These are phyloP conservation scores for Euphorbia celastroides DNA, from an alignment of 441 rosid species.

Conservation along the genomic window DNA sequence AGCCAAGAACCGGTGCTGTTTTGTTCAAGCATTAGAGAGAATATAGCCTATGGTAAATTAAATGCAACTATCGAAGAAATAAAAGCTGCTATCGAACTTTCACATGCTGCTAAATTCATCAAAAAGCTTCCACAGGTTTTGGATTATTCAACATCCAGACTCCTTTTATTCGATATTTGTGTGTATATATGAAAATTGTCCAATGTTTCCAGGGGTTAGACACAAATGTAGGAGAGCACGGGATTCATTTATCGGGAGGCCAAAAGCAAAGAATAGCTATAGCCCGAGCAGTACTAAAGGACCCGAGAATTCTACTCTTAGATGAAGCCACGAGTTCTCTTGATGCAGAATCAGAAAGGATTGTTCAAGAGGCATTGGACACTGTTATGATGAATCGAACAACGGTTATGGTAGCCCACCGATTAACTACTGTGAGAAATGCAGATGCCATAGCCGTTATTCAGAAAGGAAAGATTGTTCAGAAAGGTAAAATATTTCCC, in stretches of 20 bases:
- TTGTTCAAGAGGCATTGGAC: slow-evolving; percentile 70
- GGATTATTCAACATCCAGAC: no score
- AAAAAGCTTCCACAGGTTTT: slow-evolving; percentile 60
- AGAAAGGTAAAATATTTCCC: slow-evolving; percentile 38
- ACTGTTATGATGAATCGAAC: slow-evolving; percentile 59
- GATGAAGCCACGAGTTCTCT: slow-evolving; percentile 74
- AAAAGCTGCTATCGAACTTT: slow-evolving; percentile 48
- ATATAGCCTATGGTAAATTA: slow-evolving; percentile 57
- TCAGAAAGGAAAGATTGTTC: slow-evolving; percentile 53
- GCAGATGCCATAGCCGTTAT: slow-evolving; percentile 55
- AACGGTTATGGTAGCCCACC: slow-evolving; percentile 61
- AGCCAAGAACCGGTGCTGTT: slow-evolving; percentile 73
- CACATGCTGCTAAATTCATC: slow-evolving; percentile 60
- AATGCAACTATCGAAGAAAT: slow-evolving; percentile 57
- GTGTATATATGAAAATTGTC: no score
- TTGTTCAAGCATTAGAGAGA: slow-evolving; percentile 48
- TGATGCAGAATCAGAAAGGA: slow-evolving; percentile 59
- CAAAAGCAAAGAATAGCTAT: slow-evolving; percentile 75
- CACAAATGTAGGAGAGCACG: slow-evolving; percentile 74
- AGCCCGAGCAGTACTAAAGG: slow-evolving; percentile 62
- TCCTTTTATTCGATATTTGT: no score
- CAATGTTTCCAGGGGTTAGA: slow-evolving; percentile 43
- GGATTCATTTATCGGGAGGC: slow-evolving; percentile 66
- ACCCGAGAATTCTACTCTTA: slow-evolving; percentile 53
- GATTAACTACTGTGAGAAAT: slow-evolving; percentile 51